Percentiles rank a stretch among this genome's conserved stretches.
These are phyloP conservation scores for Talaromyces borbonicus DNA, from an alignment of 495 filamentous ascomycete species.

Conservation along the genomic window DNA sequence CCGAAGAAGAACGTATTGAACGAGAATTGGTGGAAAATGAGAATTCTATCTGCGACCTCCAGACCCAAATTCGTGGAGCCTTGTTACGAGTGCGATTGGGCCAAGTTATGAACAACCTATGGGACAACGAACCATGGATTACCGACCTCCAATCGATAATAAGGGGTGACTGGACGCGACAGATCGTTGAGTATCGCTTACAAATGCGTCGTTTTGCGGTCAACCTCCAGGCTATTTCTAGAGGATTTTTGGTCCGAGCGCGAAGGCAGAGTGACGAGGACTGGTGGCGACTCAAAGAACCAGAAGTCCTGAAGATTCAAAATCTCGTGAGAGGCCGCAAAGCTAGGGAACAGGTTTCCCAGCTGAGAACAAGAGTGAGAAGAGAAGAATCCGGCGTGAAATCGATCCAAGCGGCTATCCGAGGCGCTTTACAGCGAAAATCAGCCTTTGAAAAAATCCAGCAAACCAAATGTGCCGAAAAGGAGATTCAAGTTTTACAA, in stretches of 20 bases:
- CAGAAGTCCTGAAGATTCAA: conserved; percentile 70
- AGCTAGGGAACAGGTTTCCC: conserved; percentile 56
- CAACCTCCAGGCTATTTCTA: conserved; percentile 64
- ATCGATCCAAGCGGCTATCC: conserved; percentile 49
- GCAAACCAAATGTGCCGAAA: conserved; percentile 36
- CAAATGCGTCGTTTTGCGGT: conserved; percentile 70
- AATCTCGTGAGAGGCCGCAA: conserved; percentile 71
- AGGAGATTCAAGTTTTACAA: conserved; percentile 54
- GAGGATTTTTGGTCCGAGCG: conserved; percentile 69
- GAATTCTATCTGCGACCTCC: conserved; percentile 61
- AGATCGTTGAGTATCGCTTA: conserved; percentile 68
- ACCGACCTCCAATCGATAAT: conserved; percentile 75
- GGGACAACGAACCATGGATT: conserved; percentile 73
- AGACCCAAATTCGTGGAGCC: conserved; percentile 79
- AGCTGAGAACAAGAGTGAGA: conserved; percentile 51
- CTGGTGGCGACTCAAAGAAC: conserved; percentile 60
- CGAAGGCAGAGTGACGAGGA: conserved; percentile 49
- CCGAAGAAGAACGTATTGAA: conserved; percentile 81
- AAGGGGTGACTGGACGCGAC: conserved; percentile 67
- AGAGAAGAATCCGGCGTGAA: conserved; percentile 47
- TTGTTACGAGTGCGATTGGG: conserved; percentile 69
- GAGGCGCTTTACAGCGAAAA: conserved; percentile 48
- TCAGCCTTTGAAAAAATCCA: conserved; percentile 35
- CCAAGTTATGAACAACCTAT: conserved; percentile 76
- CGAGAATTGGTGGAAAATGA: conserved; percentile 74